These are phyloP conservation scores for Trichosporon asahii DNA, from an alignment of 1,284 basidiomycete genomes.

Conservation along the genomic window DNA sequence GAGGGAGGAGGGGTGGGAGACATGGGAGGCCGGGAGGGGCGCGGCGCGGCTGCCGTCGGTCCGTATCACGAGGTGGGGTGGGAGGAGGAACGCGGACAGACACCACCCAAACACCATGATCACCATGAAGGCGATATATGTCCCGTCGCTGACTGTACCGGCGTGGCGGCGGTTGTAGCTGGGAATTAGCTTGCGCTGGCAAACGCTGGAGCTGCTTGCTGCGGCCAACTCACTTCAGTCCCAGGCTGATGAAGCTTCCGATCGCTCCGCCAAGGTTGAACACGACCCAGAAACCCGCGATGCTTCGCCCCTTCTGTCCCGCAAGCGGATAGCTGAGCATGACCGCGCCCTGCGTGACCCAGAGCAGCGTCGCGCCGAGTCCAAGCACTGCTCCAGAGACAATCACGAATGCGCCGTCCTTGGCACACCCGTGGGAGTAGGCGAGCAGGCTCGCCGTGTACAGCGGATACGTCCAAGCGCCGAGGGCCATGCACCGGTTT, in stretches of 20 bases:
- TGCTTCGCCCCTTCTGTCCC: conserved; percentile 66
- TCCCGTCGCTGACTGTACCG: conserved; percentile 23
- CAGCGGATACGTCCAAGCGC: conserved; percentile 28
- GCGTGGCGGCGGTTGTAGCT: conserved; percentile 46
- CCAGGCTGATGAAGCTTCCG: conserved; percentile 64
- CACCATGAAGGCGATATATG: conserved; percentile 28
- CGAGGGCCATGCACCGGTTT: conserved; percentile 22
- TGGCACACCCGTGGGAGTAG: conserved; percentile 58
- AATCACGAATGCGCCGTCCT: conserved; percentile 65
- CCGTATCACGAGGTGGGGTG: conserved; percentile 21
- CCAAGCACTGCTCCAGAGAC: conserved; percentile 75
- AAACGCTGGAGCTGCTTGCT: too few species aligned
- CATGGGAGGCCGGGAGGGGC: neutral
- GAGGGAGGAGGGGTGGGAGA: neutral
- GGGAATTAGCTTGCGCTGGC: conserved; percentile 18
- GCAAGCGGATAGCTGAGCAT: conserved; percentile 77
- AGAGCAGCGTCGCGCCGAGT: conserved; percentile 76
- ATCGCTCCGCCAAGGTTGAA: conserved; percentile 71
- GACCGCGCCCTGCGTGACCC: conserved; percentile 77
- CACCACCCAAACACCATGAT: conserved; percentile 28
- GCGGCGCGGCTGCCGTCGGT: conserved; percentile 22
- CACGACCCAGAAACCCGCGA: conserved; percentile 71
- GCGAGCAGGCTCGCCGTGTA: conserved; percentile 26
- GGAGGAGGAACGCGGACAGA: conserved; percentile 20
- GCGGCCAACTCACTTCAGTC: conserved; percentile 36